Percentiles rank a stretch among this genome's conserved stretches.
Evolutionary conservation across 768 basidiomycete genomes (phyloP).

Genomic region (Rhizopogon vesiculosus): DNA sequence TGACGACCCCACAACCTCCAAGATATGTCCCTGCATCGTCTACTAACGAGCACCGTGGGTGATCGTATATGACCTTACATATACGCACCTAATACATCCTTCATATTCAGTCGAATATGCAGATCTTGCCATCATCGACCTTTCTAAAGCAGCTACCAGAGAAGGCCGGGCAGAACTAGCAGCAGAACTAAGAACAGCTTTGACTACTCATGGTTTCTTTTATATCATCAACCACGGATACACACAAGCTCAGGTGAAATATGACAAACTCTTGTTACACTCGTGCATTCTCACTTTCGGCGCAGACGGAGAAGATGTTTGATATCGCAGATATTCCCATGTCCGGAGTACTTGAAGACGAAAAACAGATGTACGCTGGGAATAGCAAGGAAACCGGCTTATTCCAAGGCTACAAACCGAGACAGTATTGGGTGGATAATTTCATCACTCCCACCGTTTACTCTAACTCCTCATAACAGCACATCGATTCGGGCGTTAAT

Average conservation of each 20-base stretch:
- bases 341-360: conserved; percentile 32
- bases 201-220: conserved; percentile 33
- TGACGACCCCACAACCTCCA: conserved; percentile 25
- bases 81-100: conserved; percentile 18
- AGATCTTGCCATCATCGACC: conserved; percentile 43
- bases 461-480: conserved; percentile 29
- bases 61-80: neutral
- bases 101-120: conserved; percentile 33
- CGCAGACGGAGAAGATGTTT: conserved; percentile 41
- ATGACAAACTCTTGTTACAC: neutral
- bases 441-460: neutral
- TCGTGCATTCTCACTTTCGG: neutral
- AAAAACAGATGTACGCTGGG: conserved; percentile 38
- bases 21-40: conserved; percentile 25
- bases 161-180: conserved; percentile 36
- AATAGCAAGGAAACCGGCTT: conserved; percentile 40
- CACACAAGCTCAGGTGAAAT: conserved; percentile 27
- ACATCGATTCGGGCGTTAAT: conserved; percentile 55
- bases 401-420: conserved; percentile 50
- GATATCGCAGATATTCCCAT: conserved; percentile 47
- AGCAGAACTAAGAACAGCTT: conserved; percentile 35
- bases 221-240: conserved; percentile 33
- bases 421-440: conserved; percentile 41
- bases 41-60: conserved; percentile 20
- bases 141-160: conserved; percentile 33